Percentiles rank a stretch among this genome's conserved stretches.
Evolutionary conservation across 179 eudicot species (phyloP).

Genomic region (Beta corolliflora): DNA sequence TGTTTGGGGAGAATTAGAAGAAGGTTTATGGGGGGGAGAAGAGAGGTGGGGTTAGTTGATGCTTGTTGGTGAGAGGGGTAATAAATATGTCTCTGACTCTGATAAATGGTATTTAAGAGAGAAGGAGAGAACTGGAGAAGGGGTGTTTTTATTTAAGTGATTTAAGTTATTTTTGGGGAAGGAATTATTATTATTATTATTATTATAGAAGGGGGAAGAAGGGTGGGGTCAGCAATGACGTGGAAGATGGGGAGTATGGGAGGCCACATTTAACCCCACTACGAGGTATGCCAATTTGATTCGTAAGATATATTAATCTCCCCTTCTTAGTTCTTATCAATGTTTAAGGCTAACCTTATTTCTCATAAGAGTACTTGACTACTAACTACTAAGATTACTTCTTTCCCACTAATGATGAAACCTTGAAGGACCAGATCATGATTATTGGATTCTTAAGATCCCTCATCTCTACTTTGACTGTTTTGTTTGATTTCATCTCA

Average conservation of each 20-base stretch:
- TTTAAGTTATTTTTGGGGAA: no score
- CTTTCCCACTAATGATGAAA: not conserved
- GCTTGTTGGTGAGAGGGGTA: conserved; percentile 15
- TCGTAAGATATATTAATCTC: conserved; percentile 40
- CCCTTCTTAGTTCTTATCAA: not conserved
- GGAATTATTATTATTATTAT: not conserved
- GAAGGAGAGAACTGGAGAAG: no score
- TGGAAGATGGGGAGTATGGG: conserved; percentile 38
- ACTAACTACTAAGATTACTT: not conserved
- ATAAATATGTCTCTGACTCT: conserved; percentile 33
- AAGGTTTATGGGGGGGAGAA: conserved; percentile 4
- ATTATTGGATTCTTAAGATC: not conserved
- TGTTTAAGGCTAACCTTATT: not conserved
- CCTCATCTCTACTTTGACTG: not conserved
- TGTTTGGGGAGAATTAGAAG: not conserved
- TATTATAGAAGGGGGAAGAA: not conserved
- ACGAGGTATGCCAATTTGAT: conserved; percentile 46
- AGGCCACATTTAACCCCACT: conserved; percentile 41
- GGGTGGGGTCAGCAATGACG: conserved; percentile 32
- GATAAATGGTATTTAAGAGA: not conserved
- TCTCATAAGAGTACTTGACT: not conserved
- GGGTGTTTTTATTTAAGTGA: no score
- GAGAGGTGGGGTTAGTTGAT: conserved; percentile 22
- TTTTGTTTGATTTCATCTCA: no score
- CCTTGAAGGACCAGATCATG: no score